A percentile compares a stretch with the other conserved stretches of the same genome.
Conservation (phyloP, 2,329 filamentous ascomycete genomes). For the Xylaria sp. region DNA sequence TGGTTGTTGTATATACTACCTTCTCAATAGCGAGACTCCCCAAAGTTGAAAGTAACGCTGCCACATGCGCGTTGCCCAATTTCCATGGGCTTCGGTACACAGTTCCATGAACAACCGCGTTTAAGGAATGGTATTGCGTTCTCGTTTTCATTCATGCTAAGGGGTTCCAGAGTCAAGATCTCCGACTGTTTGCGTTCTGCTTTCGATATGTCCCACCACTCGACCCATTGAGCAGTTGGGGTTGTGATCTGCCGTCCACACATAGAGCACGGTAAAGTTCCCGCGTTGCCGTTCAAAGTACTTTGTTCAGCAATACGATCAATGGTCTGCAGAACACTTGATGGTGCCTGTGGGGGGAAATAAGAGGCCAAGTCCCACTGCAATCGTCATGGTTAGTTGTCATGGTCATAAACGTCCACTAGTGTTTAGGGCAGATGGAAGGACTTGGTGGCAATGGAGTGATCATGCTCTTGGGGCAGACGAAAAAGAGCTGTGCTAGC, state of each 20-base stretch:
- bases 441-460: not conserved
- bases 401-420: not conserved
- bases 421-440: not conserved
- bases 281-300: slow-evolving; percentile 53
- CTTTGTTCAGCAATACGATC: slow-evolving; percentile 55
- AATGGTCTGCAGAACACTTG: slow-evolving; percentile 56
- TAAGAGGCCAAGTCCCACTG: slow-evolving; percentile 55
- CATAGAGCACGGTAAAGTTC: slow-evolving; percentile 63
- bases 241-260: slow-evolving; percentile 63
- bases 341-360: slow-evolving; percentile 55
- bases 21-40: not conserved
- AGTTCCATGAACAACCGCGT: slow-evolving; percentile 39
- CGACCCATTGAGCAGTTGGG: slow-evolving; percentile 69
- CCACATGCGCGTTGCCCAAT: slow-evolving; percentile 29
- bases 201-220: slow-evolving; percentile 64
- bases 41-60: not conserved
- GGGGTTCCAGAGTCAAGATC: slow-evolving; percentile 10
- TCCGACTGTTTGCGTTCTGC: not conserved
- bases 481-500: not conserved
- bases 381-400: slow-evolving; percentile 13
- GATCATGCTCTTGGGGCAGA: not conserved
- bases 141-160: slow-evolving; percentile 30
- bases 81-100: slow-evolving; percentile 28
- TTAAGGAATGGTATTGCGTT: slow-evolving; percentile 44
- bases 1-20: not conserved